A percentile compares a stretch with the other conserved stretches of the same genome.
Conservation (phyloP, 768 basidiomycete species). For the Pholiota molesta region DNA sequence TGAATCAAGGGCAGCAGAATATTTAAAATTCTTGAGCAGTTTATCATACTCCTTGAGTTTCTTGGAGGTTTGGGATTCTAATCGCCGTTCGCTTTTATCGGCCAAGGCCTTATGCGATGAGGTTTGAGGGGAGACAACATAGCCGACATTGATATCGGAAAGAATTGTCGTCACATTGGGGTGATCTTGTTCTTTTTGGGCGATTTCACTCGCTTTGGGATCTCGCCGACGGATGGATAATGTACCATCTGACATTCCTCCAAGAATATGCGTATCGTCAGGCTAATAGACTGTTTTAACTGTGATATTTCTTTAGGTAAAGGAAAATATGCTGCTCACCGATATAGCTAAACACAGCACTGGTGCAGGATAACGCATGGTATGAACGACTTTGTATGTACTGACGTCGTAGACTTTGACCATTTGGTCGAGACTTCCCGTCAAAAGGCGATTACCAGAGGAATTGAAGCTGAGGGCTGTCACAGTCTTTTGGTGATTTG, state of each 20-base stretch:
- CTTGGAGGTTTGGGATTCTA: constrained; percentile 72
- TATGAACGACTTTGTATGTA: constrained; percentile 94
- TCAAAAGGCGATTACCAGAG: constrained; percentile 76
- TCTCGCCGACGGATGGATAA: constrained; percentile 94
- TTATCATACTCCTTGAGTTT: constrained; percentile 87
- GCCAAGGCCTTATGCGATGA: constrained; percentile 44
- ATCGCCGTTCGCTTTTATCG: constrained; percentile 75
- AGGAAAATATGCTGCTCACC: constrained; percentile 45
- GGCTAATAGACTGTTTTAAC: constrained; percentile 55
- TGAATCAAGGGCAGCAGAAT: constrained; percentile 91
- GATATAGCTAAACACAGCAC: constrained; percentile 90
- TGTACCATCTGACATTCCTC: constrained; percentile 98
- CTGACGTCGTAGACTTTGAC: constrained; percentile 98
- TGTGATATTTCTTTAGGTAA: neutral
- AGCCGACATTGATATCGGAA: constrained; percentile 17
- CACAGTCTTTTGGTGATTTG: constrained; percentile 98
- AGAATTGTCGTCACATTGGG: constrained; percentile 15
- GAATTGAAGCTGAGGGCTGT: constrained; percentile 86
- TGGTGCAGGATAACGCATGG: constrained; percentile 97
- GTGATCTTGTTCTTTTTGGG: constrained; percentile 8
- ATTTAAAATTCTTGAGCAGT: constrained; percentile 89
- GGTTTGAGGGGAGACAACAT: constrained; percentile 7
- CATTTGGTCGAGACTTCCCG: constrained; percentile 94
- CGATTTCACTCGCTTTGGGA: constrained; percentile 63
- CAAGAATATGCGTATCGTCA: constrained; percentile 94